A percentile compares a stretch with the other conserved stretches of the same genome.
Conservation (phyloP, 306 rosid genomes). For the Castanea sativa region DNA sequence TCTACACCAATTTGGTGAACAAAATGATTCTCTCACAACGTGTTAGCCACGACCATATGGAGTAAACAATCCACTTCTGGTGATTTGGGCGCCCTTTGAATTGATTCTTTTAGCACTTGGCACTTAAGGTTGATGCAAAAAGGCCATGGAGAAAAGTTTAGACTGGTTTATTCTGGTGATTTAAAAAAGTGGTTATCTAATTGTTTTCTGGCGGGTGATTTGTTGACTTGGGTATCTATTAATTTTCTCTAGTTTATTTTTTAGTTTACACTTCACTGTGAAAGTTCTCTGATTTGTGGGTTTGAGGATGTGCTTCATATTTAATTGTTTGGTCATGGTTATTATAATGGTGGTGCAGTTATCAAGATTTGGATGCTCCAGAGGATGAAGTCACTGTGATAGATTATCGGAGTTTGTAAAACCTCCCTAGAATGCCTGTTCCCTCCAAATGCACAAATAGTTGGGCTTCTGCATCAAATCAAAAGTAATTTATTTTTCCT, state of each 20-base stretch:
- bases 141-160: neutral
- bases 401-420: slow-evolving; percentile 92
- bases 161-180: neutral
- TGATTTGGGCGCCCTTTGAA: neutral
- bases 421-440: slow-evolving; percentile 12
- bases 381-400: slow-evolving; percentile 98
- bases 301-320: neutral
- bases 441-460: neutral
- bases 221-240: neutral
- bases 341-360: slow-evolving; percentile 51
- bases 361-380: slow-evolving; percentile 95
- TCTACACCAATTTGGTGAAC: neutral
- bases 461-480: slow-evolving; percentile 7
- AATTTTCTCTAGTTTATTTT: neutral
- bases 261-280: neutral
- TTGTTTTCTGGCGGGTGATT: neutral
- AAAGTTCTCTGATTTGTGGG: neutral
- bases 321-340: slow-evolving; percentile 2
- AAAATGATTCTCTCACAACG: neutral
- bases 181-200: neutral
- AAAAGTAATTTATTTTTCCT: slow-evolving; percentile 3
- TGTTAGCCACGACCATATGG: neutral
- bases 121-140: neutral
- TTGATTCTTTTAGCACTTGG: neutral
- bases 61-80: neutral